phyloP scores from a whole-genome alignment of 257 asterid species.

The Ilex aquifolium region DNA sequence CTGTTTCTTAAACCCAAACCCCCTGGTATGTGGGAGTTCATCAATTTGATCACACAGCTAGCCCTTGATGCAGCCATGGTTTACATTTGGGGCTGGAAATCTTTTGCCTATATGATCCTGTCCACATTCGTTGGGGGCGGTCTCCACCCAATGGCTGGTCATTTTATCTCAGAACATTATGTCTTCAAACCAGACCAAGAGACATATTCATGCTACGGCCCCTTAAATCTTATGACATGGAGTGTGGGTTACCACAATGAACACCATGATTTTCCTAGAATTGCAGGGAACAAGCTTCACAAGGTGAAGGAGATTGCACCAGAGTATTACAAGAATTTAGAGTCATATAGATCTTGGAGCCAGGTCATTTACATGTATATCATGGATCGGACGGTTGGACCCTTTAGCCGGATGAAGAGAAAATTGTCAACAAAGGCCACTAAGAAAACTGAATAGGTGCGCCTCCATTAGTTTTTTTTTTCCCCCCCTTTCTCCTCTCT shows the following conservation, averaged over 20 bases:
- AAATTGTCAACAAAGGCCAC: slow-evolving; percentile 27
- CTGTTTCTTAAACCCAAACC: slow-evolving; percentile 91
- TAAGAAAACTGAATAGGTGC: slow-evolving; percentile 43
- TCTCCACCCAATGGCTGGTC: slow-evolving; percentile 97
- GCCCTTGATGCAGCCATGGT: slow-evolving; percentile 62
- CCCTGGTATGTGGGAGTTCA: slow-evolving; percentile 86
- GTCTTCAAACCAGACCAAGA: slow-evolving; percentile 73
- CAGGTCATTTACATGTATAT: slow-evolving; percentile 79
- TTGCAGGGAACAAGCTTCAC: slow-evolving; percentile 77
- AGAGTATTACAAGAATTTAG: slow-evolving; percentile 55
- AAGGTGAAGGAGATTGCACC: slow-evolving; percentile 97
- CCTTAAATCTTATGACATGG: slow-evolving; percentile 85
- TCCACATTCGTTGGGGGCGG: slow-evolving; percentile 96
- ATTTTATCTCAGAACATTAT: slow-evolving; percentile 87
- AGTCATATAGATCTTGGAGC: slow-evolving; percentile 79
- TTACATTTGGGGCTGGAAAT: slow-evolving; percentile 74
- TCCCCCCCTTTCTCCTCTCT: background rate
- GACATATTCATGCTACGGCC: slow-evolving; percentile 87
- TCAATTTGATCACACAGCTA: slow-evolving; percentile 53
- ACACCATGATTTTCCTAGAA: slow-evolving; percentile 97
- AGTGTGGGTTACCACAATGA: slow-evolving; percentile 91
- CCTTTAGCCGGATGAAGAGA: slow-evolving; percentile 92
- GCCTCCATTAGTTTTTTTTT: too few relatives aligned
- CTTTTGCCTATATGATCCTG: slow-evolving; percentile 67
- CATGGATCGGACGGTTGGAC: slow-evolving; percentile 75